Evolutionary conservation across 2,329 filamentous ascomycete genomes (phyloP).

Genomic region (Emmonsia crescens): DNA sequence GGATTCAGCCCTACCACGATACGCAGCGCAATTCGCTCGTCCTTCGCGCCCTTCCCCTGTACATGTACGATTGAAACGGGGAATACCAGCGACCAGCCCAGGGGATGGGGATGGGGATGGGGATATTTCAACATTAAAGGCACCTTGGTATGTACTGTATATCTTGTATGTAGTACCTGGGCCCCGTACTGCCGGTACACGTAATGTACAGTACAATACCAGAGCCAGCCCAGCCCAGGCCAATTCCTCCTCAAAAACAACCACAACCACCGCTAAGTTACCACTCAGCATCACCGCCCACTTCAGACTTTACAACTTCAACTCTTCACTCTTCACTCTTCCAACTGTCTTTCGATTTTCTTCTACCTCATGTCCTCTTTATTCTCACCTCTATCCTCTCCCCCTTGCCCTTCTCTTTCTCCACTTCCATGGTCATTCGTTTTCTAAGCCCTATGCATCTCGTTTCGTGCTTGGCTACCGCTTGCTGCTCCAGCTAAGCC

Average conservation of each 20-base stretch:
- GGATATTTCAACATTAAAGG: too few relatives aligned
- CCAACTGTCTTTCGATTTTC: constrained; percentile 10
- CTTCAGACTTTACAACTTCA: constrained; percentile 6
- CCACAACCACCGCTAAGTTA: neutral
- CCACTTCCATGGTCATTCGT: constrained; percentile 5
- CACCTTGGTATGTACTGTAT: neutral
- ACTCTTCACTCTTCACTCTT: neutral
- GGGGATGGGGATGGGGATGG: too few relatives aligned
- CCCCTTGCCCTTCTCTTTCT: neutral
- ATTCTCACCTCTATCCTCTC: neutral
- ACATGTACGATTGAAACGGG: neutral
- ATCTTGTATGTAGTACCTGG: neutral
- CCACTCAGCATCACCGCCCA: neutral
- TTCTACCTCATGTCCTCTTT: constrained; percentile 8
- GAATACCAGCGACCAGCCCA: neutral
- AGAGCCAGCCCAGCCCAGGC: neutral
- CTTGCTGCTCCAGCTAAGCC: constrained; percentile 10
- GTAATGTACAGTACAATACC: neutral
- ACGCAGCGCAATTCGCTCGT: too few relatives aligned
- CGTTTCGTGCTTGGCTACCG: constrained; percentile 6
- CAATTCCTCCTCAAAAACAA: neutral
- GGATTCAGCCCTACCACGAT: neutral
- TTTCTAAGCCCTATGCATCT: constrained; percentile 11
- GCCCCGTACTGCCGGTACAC: too few relatives aligned
- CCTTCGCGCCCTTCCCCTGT: too few relatives aligned